phyloP scores from a whole-genome alignment of 768 basidiomycete genomes.

The Lepiota brunneoincarnata region DNA sequence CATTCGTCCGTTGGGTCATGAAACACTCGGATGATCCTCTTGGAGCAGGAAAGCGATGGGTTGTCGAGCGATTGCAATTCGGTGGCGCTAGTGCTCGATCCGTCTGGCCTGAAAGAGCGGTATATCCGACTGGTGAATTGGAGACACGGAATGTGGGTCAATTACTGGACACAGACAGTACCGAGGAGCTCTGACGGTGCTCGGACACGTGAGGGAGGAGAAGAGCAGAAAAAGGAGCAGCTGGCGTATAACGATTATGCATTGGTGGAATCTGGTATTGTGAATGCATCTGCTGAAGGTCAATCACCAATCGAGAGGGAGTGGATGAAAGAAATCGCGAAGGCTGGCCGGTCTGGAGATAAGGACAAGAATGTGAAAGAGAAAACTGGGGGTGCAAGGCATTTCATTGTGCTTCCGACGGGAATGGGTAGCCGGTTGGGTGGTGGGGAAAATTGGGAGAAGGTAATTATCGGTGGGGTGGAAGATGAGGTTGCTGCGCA shows the following conservation, averaged over 20 bases:
- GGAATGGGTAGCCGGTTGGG: constrained; percentile 38
- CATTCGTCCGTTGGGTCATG: constrained; percentile 45
- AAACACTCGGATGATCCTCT: constrained; percentile 55
- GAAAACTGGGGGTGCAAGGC: constrained; percentile 30
- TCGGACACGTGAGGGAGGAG: constrained; percentile 7
- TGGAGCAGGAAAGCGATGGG: constrained; percentile 45
- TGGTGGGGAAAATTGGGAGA: constrained; percentile 48
- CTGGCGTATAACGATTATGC: constrained; percentile 24
- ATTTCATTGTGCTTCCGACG: constrained; percentile 53
- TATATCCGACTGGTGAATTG: constrained; percentile 46
- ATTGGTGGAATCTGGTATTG: constrained; percentile 22
- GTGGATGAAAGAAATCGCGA: constrained; percentile 17
- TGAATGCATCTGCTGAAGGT: constrained; percentile 6
- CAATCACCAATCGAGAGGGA: constrained; percentile 14
- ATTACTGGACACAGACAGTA: constrained; percentile 57
- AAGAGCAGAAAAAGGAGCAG: constrained; percentile 11
- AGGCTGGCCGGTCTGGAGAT: constrained; percentile 19
- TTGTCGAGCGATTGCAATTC: constrained; percentile 57
- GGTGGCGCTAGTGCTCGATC: constrained; percentile 59
- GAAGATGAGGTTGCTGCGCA: constrained; percentile 58
- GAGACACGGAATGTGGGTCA: constrained; percentile 53
- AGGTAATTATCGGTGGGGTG: constrained; percentile 46
- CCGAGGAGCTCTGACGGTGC: constrained; percentile 11
- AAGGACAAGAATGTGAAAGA: constrained; percentile 21
- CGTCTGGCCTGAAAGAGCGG: constrained; percentile 43